Evolutionary conservation across 140 eudicot genomes (phyloP), one percentile per base, ranked within the genome.

Genomic region (Cichorium intybus): DNA sequence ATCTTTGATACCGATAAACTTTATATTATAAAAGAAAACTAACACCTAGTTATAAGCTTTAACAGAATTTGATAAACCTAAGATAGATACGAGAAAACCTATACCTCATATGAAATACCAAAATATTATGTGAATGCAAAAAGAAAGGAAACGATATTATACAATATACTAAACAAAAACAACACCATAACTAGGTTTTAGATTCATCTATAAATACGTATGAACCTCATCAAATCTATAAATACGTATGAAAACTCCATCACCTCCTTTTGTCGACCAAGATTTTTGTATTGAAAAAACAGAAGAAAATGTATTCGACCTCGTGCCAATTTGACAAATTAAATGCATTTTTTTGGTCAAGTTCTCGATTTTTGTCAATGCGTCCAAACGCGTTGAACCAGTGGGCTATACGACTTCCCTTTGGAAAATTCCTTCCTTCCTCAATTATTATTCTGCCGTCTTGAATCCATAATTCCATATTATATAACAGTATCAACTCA

Each of bases 301-400:
- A 37, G 3, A 0, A 37, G 0, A 10, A 37, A 48, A 0, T 66
- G 14, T 6, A 46, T 46, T 70, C 43, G 5, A 34, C 69, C 65
- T 72, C 71, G 77, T 72, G 72, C n/a, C 15, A 41, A 72, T 62
- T 55, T 63, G 72, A 20, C 18, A 27, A 72, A 72, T 55, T 28
- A 2, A 62, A 10, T 2, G 46, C 21, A 22, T 5, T 27, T 26
- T 26, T 28, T 6, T 28, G 22, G 71, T 72, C 77, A 72, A 72
- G 43, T 7, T 24, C 16, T 20, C 49, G 6, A 10, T 51, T 52
- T 31, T 17, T 58, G 18, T 29, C 62, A 66, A 49, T 28, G 60
- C 28, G 60, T 59, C 24, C 26, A 68, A 70, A 58, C 68, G 63
- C 49, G 64, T 58, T 58, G 64, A 58, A 58, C 37, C n/a, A 17